phyloP scores from a whole-genome alignment of 2,329 filamentous ascomycete genomes.

The Ceratocystis diversiconidia region DNA sequence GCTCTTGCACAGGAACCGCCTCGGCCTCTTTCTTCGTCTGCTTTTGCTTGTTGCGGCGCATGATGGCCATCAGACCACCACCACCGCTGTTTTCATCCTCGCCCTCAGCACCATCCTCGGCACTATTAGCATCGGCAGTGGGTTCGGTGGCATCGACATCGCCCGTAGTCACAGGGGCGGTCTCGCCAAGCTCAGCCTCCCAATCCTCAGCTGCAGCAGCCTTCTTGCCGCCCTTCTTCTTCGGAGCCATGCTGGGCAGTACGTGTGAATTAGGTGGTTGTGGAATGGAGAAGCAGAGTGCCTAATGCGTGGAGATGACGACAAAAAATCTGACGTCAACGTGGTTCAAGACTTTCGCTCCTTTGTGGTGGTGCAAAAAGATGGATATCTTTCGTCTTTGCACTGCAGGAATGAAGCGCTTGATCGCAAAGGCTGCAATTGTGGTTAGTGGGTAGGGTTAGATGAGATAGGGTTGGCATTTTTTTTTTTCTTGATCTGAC shows the following conservation, averaged over 20 bases:
- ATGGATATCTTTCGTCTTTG: background rate
- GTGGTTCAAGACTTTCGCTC: slow-evolving; percentile 1
- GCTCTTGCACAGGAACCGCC: slow-evolving; percentile 51
- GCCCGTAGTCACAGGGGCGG: slow-evolving; percentile 43
- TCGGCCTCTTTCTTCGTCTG: slow-evolving; percentile 66
- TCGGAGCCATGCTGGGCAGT: slow-evolving; percentile 58
- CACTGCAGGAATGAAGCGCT: background rate
- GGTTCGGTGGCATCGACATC: slow-evolving; percentile 20
- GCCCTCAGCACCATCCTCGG: slow-evolving; percentile 36
- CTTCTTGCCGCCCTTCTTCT: slow-evolving; percentile 83
- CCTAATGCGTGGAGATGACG: background rate
- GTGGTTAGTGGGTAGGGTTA: slow-evolving; percentile 2
- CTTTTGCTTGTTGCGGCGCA: slow-evolving; percentile 72
- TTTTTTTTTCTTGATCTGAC: slow-evolving; percentile 6
- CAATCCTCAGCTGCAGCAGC: slow-evolving; percentile 75
- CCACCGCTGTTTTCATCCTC: slow-evolving; percentile 41
- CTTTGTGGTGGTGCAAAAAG: background rate
- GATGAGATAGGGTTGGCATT: background rate
- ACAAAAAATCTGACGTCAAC: background rate
- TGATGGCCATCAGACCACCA: slow-evolving; percentile 62
- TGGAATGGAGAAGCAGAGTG: background rate
- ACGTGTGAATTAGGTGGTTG: background rate
- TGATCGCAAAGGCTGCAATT: background rate
- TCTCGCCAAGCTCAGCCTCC: slow-evolving; percentile 84
- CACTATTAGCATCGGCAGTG: slow-evolving; percentile 27